Evolutionary conservation across 208 protist genomes (phyloP).

Genomic region (Trypanosoma mega): DNA sequence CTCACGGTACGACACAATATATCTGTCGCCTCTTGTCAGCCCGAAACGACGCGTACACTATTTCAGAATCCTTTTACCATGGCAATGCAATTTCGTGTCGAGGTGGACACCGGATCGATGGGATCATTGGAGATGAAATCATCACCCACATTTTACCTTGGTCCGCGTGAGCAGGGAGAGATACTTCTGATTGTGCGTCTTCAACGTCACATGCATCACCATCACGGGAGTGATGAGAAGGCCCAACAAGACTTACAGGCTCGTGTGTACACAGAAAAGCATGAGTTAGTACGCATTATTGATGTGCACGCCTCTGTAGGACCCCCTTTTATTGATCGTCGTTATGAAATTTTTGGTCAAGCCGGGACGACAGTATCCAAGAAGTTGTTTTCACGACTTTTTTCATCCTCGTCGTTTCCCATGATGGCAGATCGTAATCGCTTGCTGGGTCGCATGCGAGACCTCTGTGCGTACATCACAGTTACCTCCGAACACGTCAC

Average conservation of each 20-base stretch:
- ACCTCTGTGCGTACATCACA: slow-evolving; percentile 55
- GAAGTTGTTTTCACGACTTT: slow-evolving; percentile 62
- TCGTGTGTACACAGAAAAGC: slow-evolving; percentile 59
- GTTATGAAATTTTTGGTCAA: slow-evolving; percentile 80
- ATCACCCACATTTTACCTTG: slow-evolving; percentile 50
- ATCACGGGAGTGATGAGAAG: not conserved
- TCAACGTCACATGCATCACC: not conserved
- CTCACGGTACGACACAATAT: slow-evolving; percentile 69
- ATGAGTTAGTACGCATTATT: slow-evolving; percentile 64
- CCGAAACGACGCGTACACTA: slow-evolving; percentile 51
- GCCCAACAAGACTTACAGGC: slow-evolving; percentile 41
- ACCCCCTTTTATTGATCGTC: slow-evolving; percentile 74
- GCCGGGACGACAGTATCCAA: slow-evolving; percentile 59
- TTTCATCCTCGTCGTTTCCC: slow-evolving; percentile 59
- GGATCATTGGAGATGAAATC: slow-evolving; percentile 42
- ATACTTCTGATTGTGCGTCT: slow-evolving; percentile 61
- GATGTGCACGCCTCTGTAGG: slow-evolving; percentile 54
- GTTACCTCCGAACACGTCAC: slow-evolving; percentile 42
- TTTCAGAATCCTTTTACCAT: slow-evolving; percentile 70
- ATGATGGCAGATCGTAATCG: slow-evolving; percentile 32
- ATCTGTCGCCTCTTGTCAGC: slow-evolving; percentile 51
- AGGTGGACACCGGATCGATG: slow-evolving; percentile 38
- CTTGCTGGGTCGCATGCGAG: slow-evolving; percentile 64
- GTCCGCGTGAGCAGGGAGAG: slow-evolving; percentile 54
- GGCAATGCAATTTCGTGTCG: slow-evolving; percentile 70